Conservation (phyloP, 495 filamentous ascomycete genomes). For the Aspergillus avenaceus region DNA sequence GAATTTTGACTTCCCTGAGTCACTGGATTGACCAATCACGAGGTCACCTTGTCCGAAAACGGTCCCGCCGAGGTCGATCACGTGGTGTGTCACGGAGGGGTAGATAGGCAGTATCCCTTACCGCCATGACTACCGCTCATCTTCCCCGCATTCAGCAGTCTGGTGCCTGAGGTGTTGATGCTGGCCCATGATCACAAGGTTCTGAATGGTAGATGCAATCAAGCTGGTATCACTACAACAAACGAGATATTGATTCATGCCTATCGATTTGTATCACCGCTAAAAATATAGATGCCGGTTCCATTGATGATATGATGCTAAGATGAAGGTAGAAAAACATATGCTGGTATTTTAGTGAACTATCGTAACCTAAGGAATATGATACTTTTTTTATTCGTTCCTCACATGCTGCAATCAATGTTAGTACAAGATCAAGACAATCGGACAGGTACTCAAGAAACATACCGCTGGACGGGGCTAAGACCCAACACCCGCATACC, state of each 20-base stretch:
- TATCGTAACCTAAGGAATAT: constrained; percentile 1
- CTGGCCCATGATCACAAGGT: too few relatives aligned
- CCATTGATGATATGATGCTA: not conserved
- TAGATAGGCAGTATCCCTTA: not conserved
- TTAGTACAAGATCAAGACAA: constrained; percentile 3
- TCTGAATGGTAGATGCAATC: too few relatives aligned
- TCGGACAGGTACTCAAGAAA: not conserved
- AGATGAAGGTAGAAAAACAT: not conserved
- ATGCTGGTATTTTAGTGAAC: constrained; percentile 3
- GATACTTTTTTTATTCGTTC: not conserved
- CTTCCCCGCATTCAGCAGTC: not conserved
- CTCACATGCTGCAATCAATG: constrained; percentile 13
- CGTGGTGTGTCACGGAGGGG: not conserved
- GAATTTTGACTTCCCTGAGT: not conserved
- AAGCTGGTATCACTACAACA: too few relatives aligned
- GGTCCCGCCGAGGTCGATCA: not conserved
- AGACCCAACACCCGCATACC: constrained; percentile 82
- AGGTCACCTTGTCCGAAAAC: not conserved
- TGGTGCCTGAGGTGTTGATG: not conserved
- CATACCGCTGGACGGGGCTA: constrained; percentile 67
- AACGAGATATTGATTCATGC: too few relatives aligned
- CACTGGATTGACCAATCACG: not conserved
- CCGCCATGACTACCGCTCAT: not conserved
- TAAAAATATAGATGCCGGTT: too few relatives aligned
- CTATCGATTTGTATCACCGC: too few relatives aligned